Percentiles rank a stretch among this genome's conserved stretches.
Conservation (phyloP, 2,329 filamentous ascomycete species). For the Calonectria ilicicola region DNA sequence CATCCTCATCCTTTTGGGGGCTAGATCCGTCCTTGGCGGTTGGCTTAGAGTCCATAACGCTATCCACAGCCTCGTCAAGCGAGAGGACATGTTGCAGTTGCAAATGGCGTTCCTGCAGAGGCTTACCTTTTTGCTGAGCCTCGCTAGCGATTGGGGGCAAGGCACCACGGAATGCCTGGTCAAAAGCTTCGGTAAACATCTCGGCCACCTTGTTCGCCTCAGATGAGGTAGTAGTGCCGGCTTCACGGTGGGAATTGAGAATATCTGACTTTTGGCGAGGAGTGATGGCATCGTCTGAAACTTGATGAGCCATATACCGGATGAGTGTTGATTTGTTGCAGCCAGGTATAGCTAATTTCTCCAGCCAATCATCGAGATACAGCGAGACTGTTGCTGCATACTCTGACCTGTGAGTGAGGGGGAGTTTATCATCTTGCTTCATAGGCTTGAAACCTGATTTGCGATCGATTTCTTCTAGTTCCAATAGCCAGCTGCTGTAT, state of each 20-base stretch:
- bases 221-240: conserved; percentile 51
- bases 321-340: conserved; percentile 66
- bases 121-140: conserved; percentile 13
- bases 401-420: conserved; percentile 63
- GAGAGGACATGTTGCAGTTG: conserved; percentile 64
- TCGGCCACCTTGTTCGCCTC: conserved; percentile 57
- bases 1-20: conserved; percentile 51
- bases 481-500: conserved; percentile 68
- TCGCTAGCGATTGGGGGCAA: conserved; percentile 31
- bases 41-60: conserved; percentile 65
- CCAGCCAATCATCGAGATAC: conserved; percentile 67
- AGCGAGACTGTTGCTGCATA: conserved; percentile 63
- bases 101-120: conserved; percentile 50
- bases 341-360: conserved; percentile 60
- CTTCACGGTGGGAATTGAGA: conserved; percentile 60
- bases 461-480: conserved; percentile 68
- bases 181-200: conserved; percentile 69
- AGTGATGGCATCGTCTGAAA: conserved; percentile 61
- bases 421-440: conserved; percentile 63
- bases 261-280: conserved; percentile 67
- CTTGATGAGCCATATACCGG: conserved; percentile 63
- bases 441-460: conserved; percentile 69
- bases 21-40: conserved; percentile 58
- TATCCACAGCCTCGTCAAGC: conserved; percentile 66
- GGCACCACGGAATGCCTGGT: conserved; percentile 61